Evolutionary conservation across 2,329 filamentous ascomycete species (phyloP), one percentile per base, ranked within the genome.

Genomic region (Cercospora zeae-maydis): DNA sequence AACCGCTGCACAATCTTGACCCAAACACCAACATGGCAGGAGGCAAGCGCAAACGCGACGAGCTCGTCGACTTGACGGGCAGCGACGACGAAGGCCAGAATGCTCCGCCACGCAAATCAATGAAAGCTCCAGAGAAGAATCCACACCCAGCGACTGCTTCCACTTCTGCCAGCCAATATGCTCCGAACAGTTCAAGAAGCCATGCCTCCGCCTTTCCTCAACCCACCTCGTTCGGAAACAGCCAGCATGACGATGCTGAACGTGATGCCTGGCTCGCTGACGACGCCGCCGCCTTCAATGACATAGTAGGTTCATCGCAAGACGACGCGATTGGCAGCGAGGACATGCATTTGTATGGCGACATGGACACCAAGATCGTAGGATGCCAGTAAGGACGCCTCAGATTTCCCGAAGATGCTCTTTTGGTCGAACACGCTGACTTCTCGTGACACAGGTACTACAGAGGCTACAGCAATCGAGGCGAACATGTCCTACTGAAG

Each of bases 401-500:
- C 1, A 21, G 16, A 11, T 45, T 2, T 13, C 39, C 39, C 0
- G 4, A 64, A 81, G 78, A 49, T 90, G 85, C 72, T 91, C 73
- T 76, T 75, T 59, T 88, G 88, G 1, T 79, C 82, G 13, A 3
- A 58, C 9, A 39, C 9, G 9, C 31, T 30, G 36, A 27, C n/a
- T 21, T 6, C 3, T 10, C 19, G 5, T 24, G 10, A n/a, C 11
- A 1, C 11, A 56, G 53, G 31, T 53, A 14, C 30, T 53, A 53
- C 27, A 49, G 9, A 16, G 58, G 49, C 30, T 58, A 62, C 67
- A 88, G 87, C 13, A 86, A 82, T 7, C 69, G 79, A 1, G 86
- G 87, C 24, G 88, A 91, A 72, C 79, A 83, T 58, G 86, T 91
- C 2, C 75, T 87, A 52, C 78, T 88, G 59, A 79, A 78, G 36